Conservation (phyloP, 75 land plant species). For the Sequoiadendron giganteum region DNA sequence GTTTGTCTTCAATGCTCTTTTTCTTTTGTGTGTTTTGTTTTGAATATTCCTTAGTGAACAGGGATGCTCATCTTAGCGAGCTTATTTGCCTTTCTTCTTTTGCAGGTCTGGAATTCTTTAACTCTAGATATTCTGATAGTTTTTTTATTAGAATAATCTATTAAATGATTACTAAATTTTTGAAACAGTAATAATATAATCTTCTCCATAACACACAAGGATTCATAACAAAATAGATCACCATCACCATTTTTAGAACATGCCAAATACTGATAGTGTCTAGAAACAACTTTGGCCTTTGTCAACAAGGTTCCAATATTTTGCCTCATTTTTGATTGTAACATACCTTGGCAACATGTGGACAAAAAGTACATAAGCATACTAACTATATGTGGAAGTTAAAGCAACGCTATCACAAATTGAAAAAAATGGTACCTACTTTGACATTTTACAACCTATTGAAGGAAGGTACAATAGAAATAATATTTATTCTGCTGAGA, state of each 20-base stretch:
- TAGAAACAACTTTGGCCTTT: neutral
- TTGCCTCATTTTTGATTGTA: neutral
- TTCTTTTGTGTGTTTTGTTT: neutral
- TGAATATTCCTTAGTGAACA: neutral
- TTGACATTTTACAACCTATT: neutral
- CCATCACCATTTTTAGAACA: neutral
- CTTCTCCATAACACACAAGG: neutral
- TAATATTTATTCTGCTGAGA: neutral
- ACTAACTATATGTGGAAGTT: neutral
- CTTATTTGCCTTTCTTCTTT: neutral
- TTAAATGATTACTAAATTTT: neutral
- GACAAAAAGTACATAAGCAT: too few relatives aligned
- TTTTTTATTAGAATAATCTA: neutral
- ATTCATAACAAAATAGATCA: neutral
- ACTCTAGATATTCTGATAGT: neutral
- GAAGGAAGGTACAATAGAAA: neutral
- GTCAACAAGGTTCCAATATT: neutral
- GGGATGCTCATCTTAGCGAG: neutral
- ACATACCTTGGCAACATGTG: neutral
- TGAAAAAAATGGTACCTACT: neutral
- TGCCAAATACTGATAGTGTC: neutral
- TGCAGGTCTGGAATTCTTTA: neutral
- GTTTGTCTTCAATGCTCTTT: neutral
- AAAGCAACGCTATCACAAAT: neutral
- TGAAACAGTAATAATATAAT: neutral